A percentile compares a stretch with the other conserved stretches of the same genome.
phyloP scores from a whole-genome alignment of 1,139 yeast genomes.

The Eremothecium gossypii region DNA sequence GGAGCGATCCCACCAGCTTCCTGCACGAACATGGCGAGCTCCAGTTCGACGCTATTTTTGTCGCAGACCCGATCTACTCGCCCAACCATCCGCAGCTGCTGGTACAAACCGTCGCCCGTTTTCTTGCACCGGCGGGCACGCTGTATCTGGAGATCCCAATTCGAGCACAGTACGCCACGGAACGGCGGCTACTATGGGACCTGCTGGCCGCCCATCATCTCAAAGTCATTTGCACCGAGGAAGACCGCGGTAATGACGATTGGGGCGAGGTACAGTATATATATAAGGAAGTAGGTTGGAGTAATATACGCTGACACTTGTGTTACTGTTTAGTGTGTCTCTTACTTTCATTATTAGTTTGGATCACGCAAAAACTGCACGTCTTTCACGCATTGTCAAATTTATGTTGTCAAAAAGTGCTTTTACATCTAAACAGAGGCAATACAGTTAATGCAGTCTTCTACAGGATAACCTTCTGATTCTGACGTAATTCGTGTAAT shows the following conservation, averaged over 20 bases:
- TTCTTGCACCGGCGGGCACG: conserved; percentile 35
- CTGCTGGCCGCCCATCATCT: conserved; percentile 36
- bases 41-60: conserved; percentile 49
- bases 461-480: no score
- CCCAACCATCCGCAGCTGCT: conserved; percentile 71
- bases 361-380: no score
- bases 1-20: conserved; percentile 53
- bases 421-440: no score
- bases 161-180: conserved; percentile 55
- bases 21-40: conserved; percentile 22
- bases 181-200: conserved; percentile 52
- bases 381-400: no score
- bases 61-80: conserved; percentile 87
- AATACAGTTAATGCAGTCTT: no score
- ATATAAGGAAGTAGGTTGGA: conserved; percentile 35
- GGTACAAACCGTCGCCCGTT: conserved; percentile 42
- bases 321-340: no score
- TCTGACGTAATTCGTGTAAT: no score
- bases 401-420: no score
- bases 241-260: conserved; percentile 70
- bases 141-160: conserved; percentile 70
- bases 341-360: no score
- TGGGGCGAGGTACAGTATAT: conserved; percentile 66
- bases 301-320: no score
- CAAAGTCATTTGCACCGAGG: conserved; percentile 24